Evolutionary conservation across 2,329 filamentous ascomycete species (phyloP), one percentile per base, ranked within the genome.

Genomic region (Cladosporium sp.): DNA sequence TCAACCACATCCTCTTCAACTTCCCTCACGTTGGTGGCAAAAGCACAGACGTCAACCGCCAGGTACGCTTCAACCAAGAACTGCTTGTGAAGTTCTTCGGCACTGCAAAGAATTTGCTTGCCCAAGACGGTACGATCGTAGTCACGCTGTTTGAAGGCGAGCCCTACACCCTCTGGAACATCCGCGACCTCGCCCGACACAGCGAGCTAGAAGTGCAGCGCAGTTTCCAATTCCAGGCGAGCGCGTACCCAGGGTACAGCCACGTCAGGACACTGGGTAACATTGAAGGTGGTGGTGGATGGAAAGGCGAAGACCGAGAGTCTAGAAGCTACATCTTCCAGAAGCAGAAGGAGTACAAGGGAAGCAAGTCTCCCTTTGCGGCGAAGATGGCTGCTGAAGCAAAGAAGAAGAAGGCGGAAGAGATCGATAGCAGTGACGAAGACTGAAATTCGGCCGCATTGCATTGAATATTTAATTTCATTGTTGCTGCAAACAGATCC

Each of bases 21-120:
- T 99, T 99, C 74, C 94, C 94, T 37, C 94, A 99, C 77, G 89
- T 95, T 3, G 94, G 94, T 63, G 94, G 94, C 47, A 87, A 95
- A 68, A 89, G 85, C 64, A 97, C 88, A 66, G 92, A 97, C 76
- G 88, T 97, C 58, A 97, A 97, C 77, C 83, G 94, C 37, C 94
- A 99, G 76, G 92, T 97, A 14, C 86, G 94, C 59, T 85, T 90
- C 73, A 97, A 99, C 76, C 92, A 96, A 75, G 85, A 88, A 69
- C 79, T 91, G 52, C 80, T 91, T 37, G 86, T 89, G 14, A 77
- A 79, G 43, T 90, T 90, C 75, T 90, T 91, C 76, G 72, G 73
- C 60, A 75, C 78, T 58, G 80, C 82, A 1, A 73, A 80, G 20
- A 73, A 74, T 1, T 78, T 81, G 1, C 79, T 89, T 1, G 75